Conservation (phyloP, 768 basidiomycete genomes). For the Naganishia vishniacii region DNA sequence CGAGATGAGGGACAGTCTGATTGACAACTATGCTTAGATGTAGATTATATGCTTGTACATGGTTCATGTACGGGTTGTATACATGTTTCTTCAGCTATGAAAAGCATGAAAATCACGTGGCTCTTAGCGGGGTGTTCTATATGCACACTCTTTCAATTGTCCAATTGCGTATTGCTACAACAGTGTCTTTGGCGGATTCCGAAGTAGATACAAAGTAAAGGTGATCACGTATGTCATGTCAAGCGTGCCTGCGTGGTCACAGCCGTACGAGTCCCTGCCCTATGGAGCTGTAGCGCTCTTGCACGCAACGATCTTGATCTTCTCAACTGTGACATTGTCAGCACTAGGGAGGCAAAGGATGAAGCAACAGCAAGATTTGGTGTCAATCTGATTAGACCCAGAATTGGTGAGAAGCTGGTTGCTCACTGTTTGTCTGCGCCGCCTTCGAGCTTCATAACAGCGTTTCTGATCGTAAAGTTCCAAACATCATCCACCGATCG, state of each 20-base stretch:
- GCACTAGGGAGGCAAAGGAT: conserved; percentile 32
- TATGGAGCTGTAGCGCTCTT: conserved; percentile 52
- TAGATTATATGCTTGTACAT: background rate
- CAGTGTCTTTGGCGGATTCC: background rate
- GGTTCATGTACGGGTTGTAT: background rate
- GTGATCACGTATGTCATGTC: no score
- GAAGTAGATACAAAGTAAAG: background rate
- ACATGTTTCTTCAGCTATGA: background rate
- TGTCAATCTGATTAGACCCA: background rate
- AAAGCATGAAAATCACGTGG: no score
- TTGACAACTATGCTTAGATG: conserved; percentile 80
- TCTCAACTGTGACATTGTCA: conserved; percentile 53
- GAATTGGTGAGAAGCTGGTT: background rate
- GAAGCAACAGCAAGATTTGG: no score
- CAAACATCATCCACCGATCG: conserved; percentile 60
- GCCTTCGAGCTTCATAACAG: conserved; percentile 85
- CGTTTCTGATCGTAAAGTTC: conserved; percentile 95
- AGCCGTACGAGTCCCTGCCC: no score
- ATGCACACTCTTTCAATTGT: no score
- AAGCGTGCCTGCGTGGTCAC: no score
- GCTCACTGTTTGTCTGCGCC: conserved; percentile 30
- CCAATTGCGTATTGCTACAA: conserved; percentile 1
- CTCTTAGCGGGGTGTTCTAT: no score
- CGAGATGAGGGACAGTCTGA: conserved; percentile 84
- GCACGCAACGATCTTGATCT: conserved; percentile 97